Base-by-base conservation (phyloP, 208 protist genomes). In the Leishmania major region DNA sequence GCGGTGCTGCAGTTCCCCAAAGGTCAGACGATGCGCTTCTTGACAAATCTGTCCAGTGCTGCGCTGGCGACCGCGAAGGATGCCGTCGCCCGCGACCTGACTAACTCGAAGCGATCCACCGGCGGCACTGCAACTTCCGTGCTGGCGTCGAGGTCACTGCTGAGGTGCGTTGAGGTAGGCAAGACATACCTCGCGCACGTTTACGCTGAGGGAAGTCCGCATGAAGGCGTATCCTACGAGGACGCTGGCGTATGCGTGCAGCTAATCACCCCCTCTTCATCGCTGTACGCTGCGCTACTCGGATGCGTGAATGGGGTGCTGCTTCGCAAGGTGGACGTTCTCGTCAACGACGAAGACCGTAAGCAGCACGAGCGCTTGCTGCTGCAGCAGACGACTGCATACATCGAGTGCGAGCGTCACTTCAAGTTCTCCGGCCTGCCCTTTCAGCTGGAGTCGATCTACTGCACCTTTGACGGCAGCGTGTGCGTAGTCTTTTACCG, bases 361-460 rank as follows among this genome's bases (percentile, higher is more conserved):
- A 40, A 47, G 40, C 89, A 91, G 47, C 66, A 90, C 66, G 69
- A 81, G 64, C 78, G 66, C 28, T 73, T 85, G 47, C 64, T 72
- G 55, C 71, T 70, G 45, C 77, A 78, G 72, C 82, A 92, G 49
- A 79, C 83, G 0, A 51, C 67, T 6, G 91, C 89, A 2, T 86
- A 90, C 53, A 75, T 87, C 57, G 89, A 91, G 84, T 91, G 87
- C n/a, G 84, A 84, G 69, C 88, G 87, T 6, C 90, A 93, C 53
- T 90, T 95, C 64, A 84, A 85, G 43, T 93, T 94, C 82, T 84
- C 92, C 45, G 90, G 89, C 53, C 83, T 94, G 40, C 90, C 90
- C 8, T 91, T 94, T 60, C 82, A 90, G 69, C 76, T 94, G 1
- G 87, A 90, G 79, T 86, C 88, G 17, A 88, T 93, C 37, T 87